Percentiles rank a stretch among this genome's conserved stretches.
These are phyloP conservation scores for Gossypium schwendimanii DNA, from an alignment of 441 rosid species.

Conservation along the genomic window DNA sequence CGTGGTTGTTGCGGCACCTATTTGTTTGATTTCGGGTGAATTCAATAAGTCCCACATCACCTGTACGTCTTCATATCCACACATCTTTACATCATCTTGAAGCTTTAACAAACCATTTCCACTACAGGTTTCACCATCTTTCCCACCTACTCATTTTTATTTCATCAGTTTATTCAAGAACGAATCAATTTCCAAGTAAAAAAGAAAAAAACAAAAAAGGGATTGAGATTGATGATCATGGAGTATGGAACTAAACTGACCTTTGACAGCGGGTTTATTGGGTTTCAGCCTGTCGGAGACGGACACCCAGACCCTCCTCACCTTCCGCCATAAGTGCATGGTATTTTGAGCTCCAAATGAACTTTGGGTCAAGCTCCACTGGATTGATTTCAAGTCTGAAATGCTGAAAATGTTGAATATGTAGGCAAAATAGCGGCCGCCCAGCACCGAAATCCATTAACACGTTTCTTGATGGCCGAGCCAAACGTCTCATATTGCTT, in stretches of 20 bases:
- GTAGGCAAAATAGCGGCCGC: not conserved
- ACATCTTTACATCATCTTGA: conserved; percentile 13
- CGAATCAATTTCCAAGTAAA: not conserved
- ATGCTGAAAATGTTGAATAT: not conserved
- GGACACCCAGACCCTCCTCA: conserved; percentile 7
- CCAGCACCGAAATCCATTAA: conserved; percentile 9
- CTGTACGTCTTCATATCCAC: conserved; percentile 17
- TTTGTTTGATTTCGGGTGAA: not conserved
- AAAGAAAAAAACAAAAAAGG: not conserved
- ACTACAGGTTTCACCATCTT: not conserved
- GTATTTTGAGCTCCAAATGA: not conserved
- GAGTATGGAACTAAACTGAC: not conserved
- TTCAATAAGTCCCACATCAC: conserved; percentile 18
- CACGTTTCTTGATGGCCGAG: conserved; percentile 15
- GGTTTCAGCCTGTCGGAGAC: not conserved
- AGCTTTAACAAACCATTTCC: conserved; percentile 7
- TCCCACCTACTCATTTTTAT: not conserved
- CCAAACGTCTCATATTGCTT: conserved; percentile 19
- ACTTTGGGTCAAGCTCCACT: not conserved
- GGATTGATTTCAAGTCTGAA: not conserved
- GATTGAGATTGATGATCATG: not conserved
- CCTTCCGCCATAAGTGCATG: conserved; percentile 14
- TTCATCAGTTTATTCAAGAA: not conserved
- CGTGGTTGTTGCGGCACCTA: not conserved
- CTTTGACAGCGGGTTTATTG: not conserved